Percentiles rank a stretch among this genome's conserved stretches.
Conservation (phyloP, 768 basidiomycete species). For the Lentinus brumalis region DNA sequence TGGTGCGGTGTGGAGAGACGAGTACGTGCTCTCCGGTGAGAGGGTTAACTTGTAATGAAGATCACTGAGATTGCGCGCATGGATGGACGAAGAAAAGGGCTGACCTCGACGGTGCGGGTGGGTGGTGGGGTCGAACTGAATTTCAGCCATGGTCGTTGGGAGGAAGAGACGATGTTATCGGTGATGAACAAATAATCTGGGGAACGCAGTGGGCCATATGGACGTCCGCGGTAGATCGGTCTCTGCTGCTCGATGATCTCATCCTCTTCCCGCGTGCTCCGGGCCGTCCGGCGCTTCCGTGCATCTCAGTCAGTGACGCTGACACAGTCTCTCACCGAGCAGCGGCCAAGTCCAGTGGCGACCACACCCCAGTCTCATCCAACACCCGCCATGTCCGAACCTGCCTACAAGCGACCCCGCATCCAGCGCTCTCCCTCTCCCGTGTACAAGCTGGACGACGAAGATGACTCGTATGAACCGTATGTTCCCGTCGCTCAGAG, state of each 20-base stretch:
- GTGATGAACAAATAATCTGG: not conserved
- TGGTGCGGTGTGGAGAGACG: conserved; percentile 87
- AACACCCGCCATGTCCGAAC: conserved; percentile 29
- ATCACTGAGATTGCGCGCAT: not conserved
- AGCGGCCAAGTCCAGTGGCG: too few species aligned
- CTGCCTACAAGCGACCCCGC: conserved; percentile 51
- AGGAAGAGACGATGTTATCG: conserved; percentile 11
- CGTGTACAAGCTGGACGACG: conserved; percentile 61
- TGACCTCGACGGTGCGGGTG: conserved; percentile 75
- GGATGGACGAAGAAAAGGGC: conserved; percentile 23
- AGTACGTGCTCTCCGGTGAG: conserved; percentile 76
- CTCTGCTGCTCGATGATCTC: conserved; percentile 6
- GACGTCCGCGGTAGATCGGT: not conserved
- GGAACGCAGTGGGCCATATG: not conserved
- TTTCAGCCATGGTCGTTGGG: conserved; percentile 25
- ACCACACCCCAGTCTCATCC: not conserved
- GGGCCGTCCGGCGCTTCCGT: not conserved
- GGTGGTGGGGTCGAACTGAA: conserved; percentile 55
- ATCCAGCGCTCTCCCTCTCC: conserved; percentile 59
- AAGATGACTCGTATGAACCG: conserved; percentile 69
- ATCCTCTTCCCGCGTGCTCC: not conserved
- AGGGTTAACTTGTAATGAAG: conserved; percentile 64
- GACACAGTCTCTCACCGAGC: too few species aligned
- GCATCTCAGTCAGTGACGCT: not conserved
- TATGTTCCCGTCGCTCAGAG: conserved; percentile 89